Base-by-base conservation (phyloP, 441 rosid genomes). In the Rhodomyrtus psidioides region DNA sequence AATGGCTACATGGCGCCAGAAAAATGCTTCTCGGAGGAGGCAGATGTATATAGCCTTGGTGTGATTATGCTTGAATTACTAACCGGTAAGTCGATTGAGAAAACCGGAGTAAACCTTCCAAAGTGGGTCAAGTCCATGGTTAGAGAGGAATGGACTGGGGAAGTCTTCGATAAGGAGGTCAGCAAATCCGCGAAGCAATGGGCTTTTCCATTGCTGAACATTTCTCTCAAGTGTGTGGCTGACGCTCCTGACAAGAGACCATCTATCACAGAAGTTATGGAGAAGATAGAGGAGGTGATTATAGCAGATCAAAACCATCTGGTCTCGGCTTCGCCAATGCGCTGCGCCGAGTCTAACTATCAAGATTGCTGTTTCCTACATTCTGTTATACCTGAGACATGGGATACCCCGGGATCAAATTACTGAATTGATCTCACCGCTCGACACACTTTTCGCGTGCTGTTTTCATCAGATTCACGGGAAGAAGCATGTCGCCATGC, bases 101-200 rank as follows among this genome's bases (percentile, higher is more conserved):
- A 87, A 76, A 92, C 85, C 9, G 91, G 91, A 44, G 88, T 92
- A 62, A 93, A 93, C 85, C 94, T 94, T 55, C 94, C 94, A 3
- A 91, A 90, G 44, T 94, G 96, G 95, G 96, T 92, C 44, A 90
- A 88, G 84, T 88, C 93, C 53, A 90, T 90, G 93, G 95, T 93
- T 49, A 91, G 93, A 81, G 94, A 94, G 85, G 95, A 94, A 86
- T 94, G 96, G 96, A 93, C 96, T 0, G 95, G 95, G 12, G 95
- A 94, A 85, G 95, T 93, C 42, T 93, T 94, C 19, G 95, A 93
- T 88, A 92, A 89, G 90, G 94, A 91, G 82, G 90, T 94, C 5
- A 86, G 79, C 84, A 83, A 28, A 39, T 87, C 88, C 21, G 94
- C 88, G 1, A 88, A 85, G 88, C 92, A 92, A 39, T 92, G 86